Base-by-base conservation (phyloP, 2,329 filamentous ascomycete species). In the Alternaria brassicicola region DNA sequence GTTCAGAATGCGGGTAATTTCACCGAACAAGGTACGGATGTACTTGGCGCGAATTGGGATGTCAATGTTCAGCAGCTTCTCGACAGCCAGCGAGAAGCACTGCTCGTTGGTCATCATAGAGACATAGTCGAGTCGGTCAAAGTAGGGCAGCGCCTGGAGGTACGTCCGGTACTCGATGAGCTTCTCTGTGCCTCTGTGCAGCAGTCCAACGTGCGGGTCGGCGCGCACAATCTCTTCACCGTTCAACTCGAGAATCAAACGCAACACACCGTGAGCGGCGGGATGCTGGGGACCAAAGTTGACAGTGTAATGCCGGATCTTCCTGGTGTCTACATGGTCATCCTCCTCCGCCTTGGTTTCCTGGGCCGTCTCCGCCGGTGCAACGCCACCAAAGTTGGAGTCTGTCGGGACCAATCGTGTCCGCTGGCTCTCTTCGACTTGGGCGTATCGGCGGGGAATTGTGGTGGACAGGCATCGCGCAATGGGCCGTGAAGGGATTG, bases 61-160 rank as follows among this genome's bases (percentile, higher is more conserved):
- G 78, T 99, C 96, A 66, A 99, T 85, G 80, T 99, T 99, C 73
- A 99, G 84, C 61, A 99, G 86, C 85, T 99, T 99, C 86, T 99
- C 95, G 55, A 98, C 94, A 19, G 93, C 95, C 67, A 99, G 86
- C 35, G 93, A 88, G 81, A 92, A 99, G 77, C 93, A 97, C 82
- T 99, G 95, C 85, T 99, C 95, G 81, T 99, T 99, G 74, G 95
- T 99, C 95, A 99, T 99, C 96, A 99, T 99, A 74, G 93, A 97
- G 70, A 97, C 93, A 80, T 99, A 99, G 81, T 99, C 95, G 79
- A 99, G 85, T 71, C 95, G 92, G 82, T 99, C 95, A 78, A 99
- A 99, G 84, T 99, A 99, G 55, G 95, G 95, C 76, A 99, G 84
- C 57, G 95, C 95, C 84, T 99, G 95, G 75, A 98, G 86, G 78